Base-by-base conservation (phyloP, 495 filamentous ascomycete genomes). In the Amorphotheca resinae region DNA sequence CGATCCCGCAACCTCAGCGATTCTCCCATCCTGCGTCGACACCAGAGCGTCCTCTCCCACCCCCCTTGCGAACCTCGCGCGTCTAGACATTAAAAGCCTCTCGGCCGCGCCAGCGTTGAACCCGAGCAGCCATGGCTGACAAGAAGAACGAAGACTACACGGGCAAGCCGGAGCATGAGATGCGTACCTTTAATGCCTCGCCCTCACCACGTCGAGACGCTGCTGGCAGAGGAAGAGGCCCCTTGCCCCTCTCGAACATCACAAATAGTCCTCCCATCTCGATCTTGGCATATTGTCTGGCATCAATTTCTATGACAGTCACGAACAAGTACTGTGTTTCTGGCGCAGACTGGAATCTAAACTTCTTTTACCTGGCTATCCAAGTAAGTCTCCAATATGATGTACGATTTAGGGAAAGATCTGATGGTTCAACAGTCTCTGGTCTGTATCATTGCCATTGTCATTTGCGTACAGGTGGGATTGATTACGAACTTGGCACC, bases 251-350 rank as follows among this genome's bases (percentile, higher is more conserved):
- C 23, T 57, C 63, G 25, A 70, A 68, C 59, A 59, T 81, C 33
- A 65, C 76, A 47, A 84, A 82, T 56, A 89, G 74, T 57, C 83
- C 89, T 8, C 62, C 76, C 26, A 58, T 91, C 7, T 83, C 89
- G 8, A 84, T 99, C 49, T 57, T 95, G 38, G 77, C 82, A 17
- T 99, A 99, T 67, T 99, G 91, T 65, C 71, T 77, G 52, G 82
- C 91, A 39, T 95, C 88, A 4, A 99, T 99, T 51, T 69, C 89
- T 61, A 99, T 99, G 91, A 99, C 93, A 30, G 80, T 94, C 18
- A 93, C 91, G 65, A 99, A 99, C 68, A 99, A 99, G 73, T 99
- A 91, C 60, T 87, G 95, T 38, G 71, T 99, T 22, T 93, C 85
- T 23, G 93, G 91, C 22, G 64, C 72, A 11, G 74, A 83, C 48